Evolutionary conservation across 2,329 filamentous ascomycete species (phyloP).

Genomic region (Bimuria novae-zelandiae): DNA sequence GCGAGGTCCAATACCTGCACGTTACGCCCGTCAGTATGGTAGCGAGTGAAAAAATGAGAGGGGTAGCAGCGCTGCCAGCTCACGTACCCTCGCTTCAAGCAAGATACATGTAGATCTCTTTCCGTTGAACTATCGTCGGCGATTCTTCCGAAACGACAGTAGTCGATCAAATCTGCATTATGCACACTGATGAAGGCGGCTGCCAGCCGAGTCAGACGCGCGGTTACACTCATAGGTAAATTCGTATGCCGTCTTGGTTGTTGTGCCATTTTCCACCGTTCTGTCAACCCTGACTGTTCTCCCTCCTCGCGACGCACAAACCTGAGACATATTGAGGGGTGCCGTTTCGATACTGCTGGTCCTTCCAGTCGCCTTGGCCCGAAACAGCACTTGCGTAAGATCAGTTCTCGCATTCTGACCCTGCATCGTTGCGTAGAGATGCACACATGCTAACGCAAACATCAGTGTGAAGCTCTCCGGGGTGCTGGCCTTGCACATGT

Average conservation of each 20-base stretch:
- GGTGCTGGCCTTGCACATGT: constrained; percentile 20
- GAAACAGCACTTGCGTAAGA: background rate
- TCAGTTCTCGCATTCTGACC: too few species aligned
- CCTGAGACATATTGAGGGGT: background rate
- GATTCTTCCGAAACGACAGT: background rate
- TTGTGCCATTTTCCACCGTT: background rate
- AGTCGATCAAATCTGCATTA: background rate
- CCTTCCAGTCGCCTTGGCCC: background rate
- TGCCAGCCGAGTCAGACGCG: background rate
- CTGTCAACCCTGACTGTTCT: background rate
- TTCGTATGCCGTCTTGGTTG: background rate
- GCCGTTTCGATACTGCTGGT: background rate
- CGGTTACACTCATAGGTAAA: background rate
- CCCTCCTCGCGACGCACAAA: background rate
- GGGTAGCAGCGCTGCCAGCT: too few species aligned
- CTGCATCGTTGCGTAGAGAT: too few species aligned
- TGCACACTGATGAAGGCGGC: background rate
- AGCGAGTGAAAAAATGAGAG: too few species aligned
- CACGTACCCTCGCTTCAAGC: background rate
- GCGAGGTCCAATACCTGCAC: too few species aligned
- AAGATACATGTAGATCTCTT: background rate
- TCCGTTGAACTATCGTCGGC: background rate
- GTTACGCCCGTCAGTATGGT: too few species aligned
- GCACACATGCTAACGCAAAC: too few species aligned
- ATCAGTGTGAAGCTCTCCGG: constrained; percentile 26